Conservation (phyloP, 2,329 filamentous ascomycete species). For the Aspergillus sp. region DNA sequence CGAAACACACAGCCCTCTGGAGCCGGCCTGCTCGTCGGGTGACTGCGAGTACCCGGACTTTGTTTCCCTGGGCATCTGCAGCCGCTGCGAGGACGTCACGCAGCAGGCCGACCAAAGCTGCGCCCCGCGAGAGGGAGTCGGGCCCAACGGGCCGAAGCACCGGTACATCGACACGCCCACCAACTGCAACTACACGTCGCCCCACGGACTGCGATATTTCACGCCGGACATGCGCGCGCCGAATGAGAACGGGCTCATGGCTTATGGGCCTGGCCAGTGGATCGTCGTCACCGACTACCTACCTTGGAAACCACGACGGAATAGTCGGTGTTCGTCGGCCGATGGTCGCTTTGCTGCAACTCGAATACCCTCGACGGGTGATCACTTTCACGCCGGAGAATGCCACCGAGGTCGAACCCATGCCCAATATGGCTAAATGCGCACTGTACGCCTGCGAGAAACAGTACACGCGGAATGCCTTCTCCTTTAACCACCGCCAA, state of each 20-base stretch:
- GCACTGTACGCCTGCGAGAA: slow-evolving; percentile 6
- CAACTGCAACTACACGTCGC: slow-evolving; percentile 5
- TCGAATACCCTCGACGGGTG: not conserved
- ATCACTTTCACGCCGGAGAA: slow-evolving; percentile 5
- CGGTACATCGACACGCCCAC: not conserved
- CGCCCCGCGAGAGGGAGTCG: not conserved
- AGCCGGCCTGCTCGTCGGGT: slow-evolving; percentile 4
- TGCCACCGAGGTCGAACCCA: slow-evolving; percentile 1
- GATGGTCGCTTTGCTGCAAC: not conserved
- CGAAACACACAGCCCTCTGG: slow-evolving; percentile 1
- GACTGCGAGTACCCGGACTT: slow-evolving; percentile 8
- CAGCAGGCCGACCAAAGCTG: slow-evolving; percentile 4
- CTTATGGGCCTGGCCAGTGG: not conserved
- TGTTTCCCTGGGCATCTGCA: slow-evolving; percentile 10
- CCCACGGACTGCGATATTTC: slow-evolving; percentile 1
- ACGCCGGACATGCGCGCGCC: not conserved
- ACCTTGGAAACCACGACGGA: not conserved
- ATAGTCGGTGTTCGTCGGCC: not conserved
- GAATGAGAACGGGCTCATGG: not conserved
- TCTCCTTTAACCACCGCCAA: not conserved
- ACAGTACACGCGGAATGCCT: not conserved
- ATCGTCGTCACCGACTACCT: not conserved
- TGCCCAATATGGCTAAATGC: slow-evolving; percentile 6
- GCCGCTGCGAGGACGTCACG: slow-evolving; percentile 10
- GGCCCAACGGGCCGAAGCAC: not conserved